Conservation (phyloP, 345 rosid species). For the Eutrema heterophyllum region DNA sequence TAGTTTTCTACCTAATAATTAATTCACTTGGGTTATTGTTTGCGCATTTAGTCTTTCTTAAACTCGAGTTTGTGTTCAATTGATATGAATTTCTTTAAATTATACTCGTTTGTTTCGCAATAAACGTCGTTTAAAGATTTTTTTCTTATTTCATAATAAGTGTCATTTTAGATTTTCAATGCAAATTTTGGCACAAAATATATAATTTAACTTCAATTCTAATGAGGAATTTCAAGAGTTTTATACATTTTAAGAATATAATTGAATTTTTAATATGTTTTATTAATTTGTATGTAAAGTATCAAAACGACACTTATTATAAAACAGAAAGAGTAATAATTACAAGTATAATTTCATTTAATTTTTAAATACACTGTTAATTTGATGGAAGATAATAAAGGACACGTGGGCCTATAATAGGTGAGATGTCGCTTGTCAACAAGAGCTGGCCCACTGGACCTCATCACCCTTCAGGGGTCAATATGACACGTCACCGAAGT, state of each 20-base stretch:
- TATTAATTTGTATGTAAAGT: no score
- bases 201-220: no score
- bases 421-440: constrained; percentile 15
- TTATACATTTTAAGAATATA: no score
- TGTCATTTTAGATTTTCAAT: no score
- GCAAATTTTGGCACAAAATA: no score
- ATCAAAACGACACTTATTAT: no score
- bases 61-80: not conserved
- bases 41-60: not conserved
- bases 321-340: no score
- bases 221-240: no score
- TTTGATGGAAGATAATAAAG: not conserved
- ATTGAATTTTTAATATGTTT: no score
- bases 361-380: not conserved
- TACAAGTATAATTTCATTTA: not conserved
- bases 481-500: constrained; percentile 19
- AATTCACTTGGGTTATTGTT: not conserved
- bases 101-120: no score
- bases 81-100: not conserved
- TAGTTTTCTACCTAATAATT: not conserved
- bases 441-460: constrained; percentile 24
- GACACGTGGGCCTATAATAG: constrained; percentile 22
- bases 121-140: no score
- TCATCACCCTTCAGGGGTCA: constrained; percentile 5
- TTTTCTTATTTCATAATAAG: no score